Conservation (phyloP, 352 stramenopile genomes). For the Globisporangium irregulare region DNA sequence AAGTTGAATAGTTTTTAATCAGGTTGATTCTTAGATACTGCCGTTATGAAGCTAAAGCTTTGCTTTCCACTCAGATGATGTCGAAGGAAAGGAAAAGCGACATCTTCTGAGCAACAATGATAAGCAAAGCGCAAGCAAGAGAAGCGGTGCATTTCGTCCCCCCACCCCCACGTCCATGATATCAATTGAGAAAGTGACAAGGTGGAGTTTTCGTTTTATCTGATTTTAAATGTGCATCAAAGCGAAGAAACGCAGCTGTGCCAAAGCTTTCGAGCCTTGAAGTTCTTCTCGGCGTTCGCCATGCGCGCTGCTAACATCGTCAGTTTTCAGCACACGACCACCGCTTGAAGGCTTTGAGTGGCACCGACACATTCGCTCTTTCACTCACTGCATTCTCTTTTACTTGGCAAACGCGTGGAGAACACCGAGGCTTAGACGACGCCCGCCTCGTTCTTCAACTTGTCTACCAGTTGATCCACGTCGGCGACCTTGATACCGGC, state of each 20-base stretch:
- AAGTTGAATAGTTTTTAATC: not conserved
- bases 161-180: not conserved
- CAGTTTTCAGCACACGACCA: not conserved
- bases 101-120: too few relatives aligned
- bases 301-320: not conserved
- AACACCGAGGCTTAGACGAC: conserved; percentile 67
- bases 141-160: not conserved
- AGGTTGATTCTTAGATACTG: not conserved
- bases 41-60: too few relatives aligned
- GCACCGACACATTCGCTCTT: not conserved
- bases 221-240: conserved; percentile 1
- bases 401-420: not conserved
- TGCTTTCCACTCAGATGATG: too few relatives aligned
- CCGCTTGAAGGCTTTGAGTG: not conserved
- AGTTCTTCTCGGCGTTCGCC: not conserved
- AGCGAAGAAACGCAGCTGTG: not conserved
- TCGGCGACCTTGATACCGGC: conserved; percentile 94
- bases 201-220: not conserved
- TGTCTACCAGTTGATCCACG: conserved; percentile 95
- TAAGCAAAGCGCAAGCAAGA: not conserved
- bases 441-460: conserved; percentile 94
- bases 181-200: not conserved
- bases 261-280: too few relatives aligned
- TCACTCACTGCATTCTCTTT: not conserved
- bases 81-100: too few relatives aligned